Conservation (phyloP, 768 basidiomycete species). For the Amanita pallidorosea region DNA sequence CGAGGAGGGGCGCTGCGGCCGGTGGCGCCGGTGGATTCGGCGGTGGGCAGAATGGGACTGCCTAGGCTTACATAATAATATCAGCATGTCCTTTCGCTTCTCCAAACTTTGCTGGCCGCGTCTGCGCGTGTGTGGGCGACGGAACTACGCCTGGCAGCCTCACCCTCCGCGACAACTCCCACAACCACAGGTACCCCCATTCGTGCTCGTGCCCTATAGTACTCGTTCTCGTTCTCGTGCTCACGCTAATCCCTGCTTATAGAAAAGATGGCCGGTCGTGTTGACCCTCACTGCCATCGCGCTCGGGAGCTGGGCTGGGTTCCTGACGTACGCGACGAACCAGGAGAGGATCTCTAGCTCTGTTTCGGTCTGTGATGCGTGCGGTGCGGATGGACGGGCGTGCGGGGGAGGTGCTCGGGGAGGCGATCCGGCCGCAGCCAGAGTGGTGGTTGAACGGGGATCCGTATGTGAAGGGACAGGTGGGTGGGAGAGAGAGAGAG, state of each 20-base stretch:
- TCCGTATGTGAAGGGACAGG: conserved; percentile 59
- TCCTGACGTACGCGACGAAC: conserved; percentile 62
- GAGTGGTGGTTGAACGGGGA: conserved; percentile 73
- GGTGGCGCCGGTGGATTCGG: no score
- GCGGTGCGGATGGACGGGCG: conserved; percentile 42
- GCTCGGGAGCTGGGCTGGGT: conserved; percentile 53
- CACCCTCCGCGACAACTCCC: conserved; percentile 24
- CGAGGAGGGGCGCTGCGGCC: conserved; percentile 21
- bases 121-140: conserved; percentile 5
- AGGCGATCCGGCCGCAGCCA: conserved; percentile 53
- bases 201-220: background rate
- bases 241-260: background rate
- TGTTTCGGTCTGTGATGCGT: conserved; percentile 49
- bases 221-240: background rate
- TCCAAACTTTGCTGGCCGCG: background rate
- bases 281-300: conserved; percentile 41
- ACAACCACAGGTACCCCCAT: conserved; percentile 18
- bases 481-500: no score
- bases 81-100: no score
- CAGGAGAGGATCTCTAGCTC: conserved; percentile 72
- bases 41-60: conserved; percentile 9
- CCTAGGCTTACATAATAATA: no score
- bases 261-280: conserved; percentile 51
- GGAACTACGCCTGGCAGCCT: conserved; percentile 21
- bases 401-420: conserved; percentile 46